Evolutionary conservation across 495 filamentous ascomycete genomes (phyloP).

Genomic region (Penicillium chermesinum): DNA sequence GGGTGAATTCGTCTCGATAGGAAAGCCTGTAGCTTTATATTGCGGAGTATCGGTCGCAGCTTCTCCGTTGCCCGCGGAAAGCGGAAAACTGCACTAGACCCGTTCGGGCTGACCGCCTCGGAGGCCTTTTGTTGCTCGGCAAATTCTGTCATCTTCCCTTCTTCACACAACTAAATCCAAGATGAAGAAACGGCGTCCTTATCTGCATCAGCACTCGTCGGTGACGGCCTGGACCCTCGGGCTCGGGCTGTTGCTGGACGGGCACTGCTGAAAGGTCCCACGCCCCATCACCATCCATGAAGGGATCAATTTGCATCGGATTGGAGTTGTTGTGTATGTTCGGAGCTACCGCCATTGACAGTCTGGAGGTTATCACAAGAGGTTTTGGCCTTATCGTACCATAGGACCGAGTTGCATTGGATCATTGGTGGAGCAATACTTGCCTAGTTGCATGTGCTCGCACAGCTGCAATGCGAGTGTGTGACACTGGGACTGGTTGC

Average conservation of each 20-base stretch:
- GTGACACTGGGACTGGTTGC: too few species aligned
- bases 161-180: conserved; percentile 54
- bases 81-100: conserved; percentile 27
- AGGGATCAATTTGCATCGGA: conserved; percentile 43
- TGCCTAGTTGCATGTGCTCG: too few species aligned
- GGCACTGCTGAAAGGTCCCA: conserved; percentile 50
- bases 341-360: not conserved
- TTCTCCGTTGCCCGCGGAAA: conserved; percentile 44
- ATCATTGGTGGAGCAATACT: too few species aligned
- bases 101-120: conserved; percentile 22
- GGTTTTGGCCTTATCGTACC: too few species aligned
- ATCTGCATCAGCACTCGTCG: conserved; percentile 45
- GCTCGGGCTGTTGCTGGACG: conserved; percentile 32
- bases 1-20: conserved; percentile 15
- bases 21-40: conserved; percentile 22
- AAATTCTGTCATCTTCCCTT: conserved; percentile 24
- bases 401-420: too few species aligned
- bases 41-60: conserved; percentile 18
- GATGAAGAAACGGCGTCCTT: conserved; percentile 45
- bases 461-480: too few species aligned
- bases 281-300: conserved; percentile 45
- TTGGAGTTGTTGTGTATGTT: conserved; percentile 41
- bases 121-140: conserved; percentile 16
- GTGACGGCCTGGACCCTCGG: conserved; percentile 15
- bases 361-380: too few species aligned